These are phyloP conservation scores for Calonectria leucothoes DNA, from an alignment of 2,329 filamentous ascomycete species.

Conservation along the genomic window DNA sequence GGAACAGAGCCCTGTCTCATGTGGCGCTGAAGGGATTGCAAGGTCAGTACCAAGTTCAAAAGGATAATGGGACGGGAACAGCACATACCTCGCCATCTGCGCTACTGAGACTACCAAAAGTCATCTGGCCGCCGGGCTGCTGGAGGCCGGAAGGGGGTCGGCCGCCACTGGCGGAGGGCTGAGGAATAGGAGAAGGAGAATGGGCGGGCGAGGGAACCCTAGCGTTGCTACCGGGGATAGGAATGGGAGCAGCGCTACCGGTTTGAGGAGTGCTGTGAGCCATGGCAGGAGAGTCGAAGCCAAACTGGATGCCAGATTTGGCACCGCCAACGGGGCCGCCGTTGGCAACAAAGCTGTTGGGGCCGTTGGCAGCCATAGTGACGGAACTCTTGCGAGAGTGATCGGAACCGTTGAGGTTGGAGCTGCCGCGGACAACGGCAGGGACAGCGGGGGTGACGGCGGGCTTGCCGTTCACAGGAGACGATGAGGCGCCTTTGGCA, in stretches of 20 bases:
- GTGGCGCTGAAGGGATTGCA: slow-evolving; percentile 65
- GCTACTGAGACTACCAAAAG: slow-evolving; percentile 86
- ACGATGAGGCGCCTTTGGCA: slow-evolving; percentile 74
- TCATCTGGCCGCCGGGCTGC: slow-evolving; percentile 74
- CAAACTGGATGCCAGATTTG: slow-evolving; percentile 82
- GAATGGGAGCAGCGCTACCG: slow-evolving; percentile 66
- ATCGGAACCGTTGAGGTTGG: slow-evolving; percentile 78
- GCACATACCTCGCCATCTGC: slow-evolving; percentile 80
- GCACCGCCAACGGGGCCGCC: slow-evolving; percentile 70
- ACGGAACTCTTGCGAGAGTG: slow-evolving; percentile 90
- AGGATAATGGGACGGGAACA: slow-evolving; percentile 12
- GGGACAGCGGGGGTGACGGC: slow-evolving; percentile 78
- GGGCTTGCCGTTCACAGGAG: slow-evolving; percentile 87
- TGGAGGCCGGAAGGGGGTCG: slow-evolving; percentile 83
- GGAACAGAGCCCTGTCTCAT: slow-evolving; percentile 74
- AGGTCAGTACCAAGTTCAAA: slow-evolving; percentile 30
- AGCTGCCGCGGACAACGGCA: slow-evolving; percentile 71
- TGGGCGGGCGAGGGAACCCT: slow-evolving; percentile 85
- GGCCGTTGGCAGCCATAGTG: slow-evolving; percentile 88
- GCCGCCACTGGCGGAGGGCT: slow-evolving; percentile 84
- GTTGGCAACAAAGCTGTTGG: slow-evolving; percentile 81
- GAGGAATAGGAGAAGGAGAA: slow-evolving; percentile 93
- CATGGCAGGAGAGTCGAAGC: slow-evolving; percentile 78
- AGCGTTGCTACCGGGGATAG: slow-evolving; percentile 73
- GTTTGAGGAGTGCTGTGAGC: slow-evolving; percentile 75